Evolutionary conservation across 345 rosid species (phyloP), one percentile per base, ranked within the genome.

Genomic region (Aurinia saxatilis): DNA sequence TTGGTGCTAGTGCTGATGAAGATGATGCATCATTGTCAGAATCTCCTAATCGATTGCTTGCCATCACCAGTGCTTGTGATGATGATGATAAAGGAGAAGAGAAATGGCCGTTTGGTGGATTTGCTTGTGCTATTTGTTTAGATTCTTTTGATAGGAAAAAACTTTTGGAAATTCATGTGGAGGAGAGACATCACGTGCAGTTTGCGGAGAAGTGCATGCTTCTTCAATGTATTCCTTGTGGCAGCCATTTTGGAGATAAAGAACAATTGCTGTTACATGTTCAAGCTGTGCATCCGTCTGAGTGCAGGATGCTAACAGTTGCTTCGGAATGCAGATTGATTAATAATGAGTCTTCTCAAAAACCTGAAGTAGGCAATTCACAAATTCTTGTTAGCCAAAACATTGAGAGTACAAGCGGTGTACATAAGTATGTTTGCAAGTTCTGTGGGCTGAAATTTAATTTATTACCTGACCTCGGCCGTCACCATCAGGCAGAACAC

Each of bases 401-500:
- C 65, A 50, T 73, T 0, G 84, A 82, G 71, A 80, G 49, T 78
- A 29, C 67, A 45, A 77, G 74, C 30, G 77, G 82, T 8, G 37
- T 74, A 19, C 77, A 81, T 39, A 90, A 75, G 75, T 84, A 80
- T 52, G 64, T 81, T 29, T 95, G 99, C 85, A 84, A 78, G 82
- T 88, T 84, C 78, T 95, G 99, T 48, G 95, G 97, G 56, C 52
- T 84, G 76, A 88, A 84, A 71, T 95, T 95, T 67, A 90, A 90
- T 68, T 82, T 95, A 67, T 81, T 95, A 10, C 97, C 98, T 37
- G 99, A 95, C 84, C 95, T 90, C 37, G 99, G 99, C 23, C 91
- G 98, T 46, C 99, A 95, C 78, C 97, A 95, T 81, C 99, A 95
- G 78, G 97, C 97, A 27, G 96, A 91, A 65, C 99, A 95, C 74